phyloP scores from a whole-genome alignment of 1,284 basidiomycete species.

The Trametes versicolor region DNA sequence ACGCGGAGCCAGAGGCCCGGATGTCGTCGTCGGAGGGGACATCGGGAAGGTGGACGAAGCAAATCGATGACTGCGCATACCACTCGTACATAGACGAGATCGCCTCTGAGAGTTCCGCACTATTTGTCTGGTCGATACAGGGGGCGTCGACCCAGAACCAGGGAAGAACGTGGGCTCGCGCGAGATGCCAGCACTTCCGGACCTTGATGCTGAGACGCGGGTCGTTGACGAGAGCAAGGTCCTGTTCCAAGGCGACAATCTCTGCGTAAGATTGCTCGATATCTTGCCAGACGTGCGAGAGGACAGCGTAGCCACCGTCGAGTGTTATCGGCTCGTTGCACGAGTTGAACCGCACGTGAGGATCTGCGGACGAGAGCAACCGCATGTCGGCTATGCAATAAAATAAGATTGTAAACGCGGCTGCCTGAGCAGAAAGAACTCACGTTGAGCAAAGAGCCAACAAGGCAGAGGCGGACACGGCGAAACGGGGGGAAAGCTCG shows the following conservation, averaged over 20 bases:
- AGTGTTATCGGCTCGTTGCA: too few relatives aligned
- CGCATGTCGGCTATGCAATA: too few relatives aligned
- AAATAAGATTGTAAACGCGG: too few relatives aligned
- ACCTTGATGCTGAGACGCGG: not conserved
- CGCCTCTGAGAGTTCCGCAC: constrained; percentile 4
- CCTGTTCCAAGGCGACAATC: not conserved
- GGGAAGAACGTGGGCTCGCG: not conserved
- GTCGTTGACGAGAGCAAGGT: not conserved
- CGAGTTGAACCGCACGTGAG: too few relatives aligned
- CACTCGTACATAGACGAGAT: constrained; percentile 3
- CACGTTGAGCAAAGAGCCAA: too few relatives aligned
- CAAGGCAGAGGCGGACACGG: too few relatives aligned
- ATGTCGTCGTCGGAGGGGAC: not conserved
- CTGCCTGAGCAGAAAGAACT: too few relatives aligned
- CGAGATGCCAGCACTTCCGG: not conserved
- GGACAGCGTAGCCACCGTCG: not conserved
- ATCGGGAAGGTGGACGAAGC: constrained; percentile 4
- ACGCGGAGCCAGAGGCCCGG: not conserved
- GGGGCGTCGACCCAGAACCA: constrained; percentile 1
- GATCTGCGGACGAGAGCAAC: too few relatives aligned
- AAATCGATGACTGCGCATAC: not conserved
- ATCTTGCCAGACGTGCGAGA: not conserved
- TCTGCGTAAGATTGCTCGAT: not conserved
- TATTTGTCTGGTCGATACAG: constrained; percentile 6
- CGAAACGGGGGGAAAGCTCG: too few relatives aligned